Evolutionary conservation across 495 filamentous ascomycete species (phyloP).

Genomic region (Aspergillus olivimuriae): DNA sequence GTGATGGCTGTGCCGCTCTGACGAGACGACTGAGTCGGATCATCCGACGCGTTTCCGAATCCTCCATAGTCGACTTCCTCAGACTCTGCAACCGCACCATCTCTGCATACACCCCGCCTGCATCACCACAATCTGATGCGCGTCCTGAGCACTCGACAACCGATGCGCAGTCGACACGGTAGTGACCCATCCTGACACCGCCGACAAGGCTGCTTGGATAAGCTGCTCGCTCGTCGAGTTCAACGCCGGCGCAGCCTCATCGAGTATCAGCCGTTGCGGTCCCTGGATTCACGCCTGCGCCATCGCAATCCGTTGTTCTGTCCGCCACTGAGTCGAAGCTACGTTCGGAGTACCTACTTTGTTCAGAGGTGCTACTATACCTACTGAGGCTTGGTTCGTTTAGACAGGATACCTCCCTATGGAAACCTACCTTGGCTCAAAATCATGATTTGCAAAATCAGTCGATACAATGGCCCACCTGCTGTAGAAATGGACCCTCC

Average conservation of each 20-base stretch:
- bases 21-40: slow-evolving; percentile 7
- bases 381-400: no score
- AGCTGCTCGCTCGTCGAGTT: slow-evolving; percentile 45
- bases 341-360: no score
- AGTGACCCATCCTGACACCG: slow-evolving; percentile 30
- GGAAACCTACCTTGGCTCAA: no score
- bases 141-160: slow-evolving; percentile 41
- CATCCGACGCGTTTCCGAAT: background rate
- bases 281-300: slow-evolving; percentile 66
- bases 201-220: slow-evolving; percentile 41
- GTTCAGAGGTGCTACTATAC: no score
- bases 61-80: slow-evolving; percentile 14
- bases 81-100: slow-evolving; percentile 32
- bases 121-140: slow-evolving; percentile 56
- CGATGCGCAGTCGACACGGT: slow-evolving; percentile 38
- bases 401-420: no score
- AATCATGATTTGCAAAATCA: no score
- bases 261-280: slow-evolving; percentile 68
- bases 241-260: slow-evolving; percentile 65
- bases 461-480: no score
- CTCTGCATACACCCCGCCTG: slow-evolving; percentile 37
- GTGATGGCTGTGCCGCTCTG: slow-evolving; percentile 37
- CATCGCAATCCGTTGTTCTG: slow-evolving; percentile 60
- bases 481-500: no score
- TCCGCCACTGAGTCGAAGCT: slow-evolving; percentile 52